These are phyloP conservation scores for Herpetospermum pedunculosum DNA, from an alignment of 306 rosid genomes.

Conservation along the genomic window DNA sequence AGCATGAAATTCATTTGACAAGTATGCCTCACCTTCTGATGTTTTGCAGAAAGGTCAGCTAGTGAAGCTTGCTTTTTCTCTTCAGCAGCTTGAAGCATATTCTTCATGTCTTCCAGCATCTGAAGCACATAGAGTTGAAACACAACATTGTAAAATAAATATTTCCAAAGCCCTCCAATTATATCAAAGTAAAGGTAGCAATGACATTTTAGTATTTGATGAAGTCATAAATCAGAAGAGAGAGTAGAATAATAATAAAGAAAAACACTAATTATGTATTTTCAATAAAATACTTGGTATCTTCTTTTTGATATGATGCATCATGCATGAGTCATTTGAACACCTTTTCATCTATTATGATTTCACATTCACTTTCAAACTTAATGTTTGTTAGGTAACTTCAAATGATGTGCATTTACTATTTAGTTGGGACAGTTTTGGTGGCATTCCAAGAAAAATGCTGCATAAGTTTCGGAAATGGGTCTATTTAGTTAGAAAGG, in stretches of 20 bases:
- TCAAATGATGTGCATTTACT: background rate
- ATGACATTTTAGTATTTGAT: conserved; percentile 4
- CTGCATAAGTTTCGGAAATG: background rate
- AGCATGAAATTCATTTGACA: background rate
- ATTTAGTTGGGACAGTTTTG: background rate
- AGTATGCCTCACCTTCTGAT: conserved; percentile 53
- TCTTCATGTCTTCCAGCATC: conserved; percentile 81
- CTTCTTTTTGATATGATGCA: background rate
- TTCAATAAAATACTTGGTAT: background rate
- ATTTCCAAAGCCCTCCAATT: background rate
- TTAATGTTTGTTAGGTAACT: background rate
- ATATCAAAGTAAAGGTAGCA: background rate
- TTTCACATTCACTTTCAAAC: background rate
- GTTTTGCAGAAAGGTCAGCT: conserved; percentile 79
- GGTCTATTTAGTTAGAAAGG: background rate
- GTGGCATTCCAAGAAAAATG: background rate
- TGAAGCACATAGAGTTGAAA: conserved; percentile 18
- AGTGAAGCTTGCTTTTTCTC: conserved; percentile 82
- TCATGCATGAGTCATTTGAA: background rate
- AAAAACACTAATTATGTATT: background rate
- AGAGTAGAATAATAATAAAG: background rate
- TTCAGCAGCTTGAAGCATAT: conserved; percentile 74
- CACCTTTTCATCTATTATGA: background rate
- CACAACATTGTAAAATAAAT: background rate
- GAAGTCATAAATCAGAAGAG: background rate